Evolutionary conservation across 2,329 filamentous ascomycete genomes (phyloP), one percentile per base, ranked within the genome.

Genomic region (Sporothrix pallida): DNA sequence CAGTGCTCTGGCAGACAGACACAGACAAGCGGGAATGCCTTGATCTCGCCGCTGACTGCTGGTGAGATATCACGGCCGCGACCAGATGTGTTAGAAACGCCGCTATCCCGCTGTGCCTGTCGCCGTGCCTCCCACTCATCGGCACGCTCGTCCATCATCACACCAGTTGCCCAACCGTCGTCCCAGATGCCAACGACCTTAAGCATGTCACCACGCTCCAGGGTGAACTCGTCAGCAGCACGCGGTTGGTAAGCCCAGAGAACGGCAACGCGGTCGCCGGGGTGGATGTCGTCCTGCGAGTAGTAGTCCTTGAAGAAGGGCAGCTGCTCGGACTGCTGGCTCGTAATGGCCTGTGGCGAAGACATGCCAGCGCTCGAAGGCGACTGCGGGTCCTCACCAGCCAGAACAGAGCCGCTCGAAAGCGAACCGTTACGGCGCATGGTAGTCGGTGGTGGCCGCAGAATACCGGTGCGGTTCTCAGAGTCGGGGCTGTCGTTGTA

Each of bases 101-200:
- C 96, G 79, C 95, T 98, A 82, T 99, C 96, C 75, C 96, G 90
- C 80, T 97, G 94, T 48, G 90, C 85, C 79, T 93, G 91, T 78
- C 90, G 89, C 76, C 91, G 88, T 60, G 88, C 87, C 78, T 97
- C 93, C 90, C 94, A 98, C 76, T 98, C 93, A 75, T 98, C 95
- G 2, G 94, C 94, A 72, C 90, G 88, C 78, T 97, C 93, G 72
- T 91, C 87, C 73, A 97, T 84, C 80, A 97, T 87, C 72, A 98
- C 88, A 78, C 96, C 96, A 1, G 96, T 99, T 12, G 96, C 96
- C 96, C 96, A 99, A 65, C 96, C 96, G 81, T 99, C 96, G 79
- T 99, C 96, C 96, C 96, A 99, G 77, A 99, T 99, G 75, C 96
- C 96, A 46, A 98, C 92, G 15, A 99, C 91, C 84, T 98, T 98